These are phyloP conservation scores for Globisporangium middletonii DNA, from an alignment of 352 stramenopile genomes.

Conservation along the genomic window DNA sequence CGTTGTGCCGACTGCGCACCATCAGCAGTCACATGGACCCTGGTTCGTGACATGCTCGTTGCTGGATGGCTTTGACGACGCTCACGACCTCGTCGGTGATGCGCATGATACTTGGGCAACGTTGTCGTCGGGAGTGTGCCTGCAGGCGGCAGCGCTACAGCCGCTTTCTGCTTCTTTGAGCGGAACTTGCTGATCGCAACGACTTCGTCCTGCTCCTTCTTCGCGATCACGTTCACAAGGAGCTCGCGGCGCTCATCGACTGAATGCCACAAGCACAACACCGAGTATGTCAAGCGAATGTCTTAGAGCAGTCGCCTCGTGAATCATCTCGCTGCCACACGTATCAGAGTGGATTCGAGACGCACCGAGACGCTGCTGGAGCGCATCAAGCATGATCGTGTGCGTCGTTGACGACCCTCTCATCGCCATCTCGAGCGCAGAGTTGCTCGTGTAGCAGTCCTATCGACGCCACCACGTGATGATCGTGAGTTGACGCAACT, in stretches of 20 bases:
- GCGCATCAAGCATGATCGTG: slow-evolving; percentile 25
- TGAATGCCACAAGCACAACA: slow-evolving; percentile 9
- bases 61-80: too few relatives aligned
- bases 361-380: slow-evolving; percentile 41
- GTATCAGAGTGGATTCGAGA: background rate
- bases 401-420: slow-evolving; percentile 26
- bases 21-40: slow-evolving; percentile 1
- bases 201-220: slow-evolving; percentile 35
- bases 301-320: too few relatives aligned
- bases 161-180: slow-evolving; percentile 12
- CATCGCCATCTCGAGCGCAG: slow-evolving; percentile 36
- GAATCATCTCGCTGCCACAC: background rate
- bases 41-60: background rate
- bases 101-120: too few relatives aligned
- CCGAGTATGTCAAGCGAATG: too few relatives aligned
- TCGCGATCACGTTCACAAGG: slow-evolving; percentile 20
- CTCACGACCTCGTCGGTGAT: too few relatives aligned
- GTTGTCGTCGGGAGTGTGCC: background rate
- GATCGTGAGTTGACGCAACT: background rate
- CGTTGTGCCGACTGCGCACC: background rate
- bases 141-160: background rate
- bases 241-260: slow-evolving; percentile 31
- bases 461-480: slow-evolving; percentile 1
- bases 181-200: slow-evolving; percentile 21
- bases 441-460: slow-evolving; percentile 43